phyloP scores from a whole-genome alignment of 495 filamentous ascomycete genomes.

The Collariella sp. region DNA sequence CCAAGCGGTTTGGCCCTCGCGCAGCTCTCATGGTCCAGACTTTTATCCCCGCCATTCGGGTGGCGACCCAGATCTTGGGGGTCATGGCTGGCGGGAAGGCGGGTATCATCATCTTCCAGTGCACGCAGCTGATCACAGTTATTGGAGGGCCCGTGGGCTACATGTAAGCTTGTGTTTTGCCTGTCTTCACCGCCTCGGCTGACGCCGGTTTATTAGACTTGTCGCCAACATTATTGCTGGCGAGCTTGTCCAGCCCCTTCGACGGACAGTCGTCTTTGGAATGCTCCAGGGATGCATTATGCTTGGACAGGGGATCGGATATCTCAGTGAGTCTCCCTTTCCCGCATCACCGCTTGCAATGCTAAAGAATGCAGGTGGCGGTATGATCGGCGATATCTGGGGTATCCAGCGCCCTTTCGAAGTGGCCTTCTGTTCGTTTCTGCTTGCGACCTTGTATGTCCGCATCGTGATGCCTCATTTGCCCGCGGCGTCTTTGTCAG shows the following conservation, averaged over 20 bases:
- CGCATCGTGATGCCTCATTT: constrained; percentile 35
- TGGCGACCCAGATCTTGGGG: constrained; percentile 46
- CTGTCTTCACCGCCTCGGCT: neutral
- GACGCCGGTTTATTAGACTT: constrained; percentile 21
- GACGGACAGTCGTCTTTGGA: constrained; percentile 46
- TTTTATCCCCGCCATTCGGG: constrained; percentile 43
- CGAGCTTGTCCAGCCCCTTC: constrained; percentile 40
- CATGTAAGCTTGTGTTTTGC: constrained; percentile 23
- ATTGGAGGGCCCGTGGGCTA: constrained; percentile 51
- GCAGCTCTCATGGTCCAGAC: constrained; percentile 44
- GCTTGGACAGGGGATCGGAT: constrained; percentile 47
- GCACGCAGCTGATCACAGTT: constrained; percentile 47
- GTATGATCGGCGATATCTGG: constrained; percentile 43
- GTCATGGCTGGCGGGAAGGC: constrained; percentile 40
- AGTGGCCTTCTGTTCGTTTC: constrained; percentile 40
- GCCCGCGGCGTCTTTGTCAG: constrained; percentile 25
- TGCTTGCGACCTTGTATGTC: constrained; percentile 33
- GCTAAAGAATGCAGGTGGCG: constrained; percentile 32
- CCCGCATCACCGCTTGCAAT: neutral
- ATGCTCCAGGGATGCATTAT: constrained; percentile 47
- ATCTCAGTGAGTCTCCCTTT: constrained; percentile 30
- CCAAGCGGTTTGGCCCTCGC: constrained; percentile 47
- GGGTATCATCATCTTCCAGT: constrained; percentile 50
- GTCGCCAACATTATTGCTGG: constrained; percentile 47
- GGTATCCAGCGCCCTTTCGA: constrained; percentile 46